Base-by-base conservation (phyloP, 1,139 yeast species). In the Magnusiomyces sp. region DNA sequence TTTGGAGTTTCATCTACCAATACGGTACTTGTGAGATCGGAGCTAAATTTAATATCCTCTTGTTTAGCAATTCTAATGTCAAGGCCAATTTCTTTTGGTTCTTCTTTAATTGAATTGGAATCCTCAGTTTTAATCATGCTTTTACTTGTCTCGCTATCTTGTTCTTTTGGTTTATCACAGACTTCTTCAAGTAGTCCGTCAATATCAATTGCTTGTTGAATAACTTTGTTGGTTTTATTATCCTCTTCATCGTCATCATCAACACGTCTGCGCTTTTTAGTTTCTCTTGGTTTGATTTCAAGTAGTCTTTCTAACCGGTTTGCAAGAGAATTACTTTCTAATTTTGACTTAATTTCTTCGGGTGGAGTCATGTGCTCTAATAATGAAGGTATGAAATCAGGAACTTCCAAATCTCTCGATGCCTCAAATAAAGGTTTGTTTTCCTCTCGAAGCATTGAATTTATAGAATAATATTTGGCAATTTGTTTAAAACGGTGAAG, bases 401-500 rank as follows among this genome's bases (percentile, higher is more conserved):
- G 16, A 34, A 34, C 9, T 9, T 13, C 5, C 37, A 34, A 14
- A 34, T 14, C 9, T 34, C 5, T 13, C 5, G 16, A 9, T 19
- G 20, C 43, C 33, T 23, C 29, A 7, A 5, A 23, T 23, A 23
- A 23, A 23, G 29, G 7, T 7, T 7, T 7, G 29, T 23, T 23
- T 23, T 23, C 29, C 1, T 60, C 57, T 17, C 11, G 60, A 48
- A 34, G 66, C 53, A 16, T 37, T n/a, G 23, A n/a, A 37, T 37
- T 16, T 2, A 43, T 43, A 0, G 68, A 66, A 51, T 67, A 59
- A 51, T 59, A 16, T 57, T 60, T 55, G 55, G 66, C 56, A 16
- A 62, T 65, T 37, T 64, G 60, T 36, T 54, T 54, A 33, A 68
- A 51, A 9, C 69, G 61, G 39, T 61, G 62, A 11, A 63, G 55